Conservation (phyloP, 345 rosid species). For the Syzygium aqueum region DNA sequence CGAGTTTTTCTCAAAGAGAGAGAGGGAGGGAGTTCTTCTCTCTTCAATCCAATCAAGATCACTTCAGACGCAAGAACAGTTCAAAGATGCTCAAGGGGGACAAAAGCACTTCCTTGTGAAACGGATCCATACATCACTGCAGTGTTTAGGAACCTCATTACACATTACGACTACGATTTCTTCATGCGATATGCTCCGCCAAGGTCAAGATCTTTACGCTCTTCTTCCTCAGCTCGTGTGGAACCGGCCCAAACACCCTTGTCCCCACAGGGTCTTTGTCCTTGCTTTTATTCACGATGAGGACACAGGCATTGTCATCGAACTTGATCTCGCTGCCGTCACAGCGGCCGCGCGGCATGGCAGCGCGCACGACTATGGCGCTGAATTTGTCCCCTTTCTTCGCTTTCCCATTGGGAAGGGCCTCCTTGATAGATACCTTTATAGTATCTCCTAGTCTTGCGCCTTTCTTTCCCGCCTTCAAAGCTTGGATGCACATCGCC, state of each 20-base stretch:
- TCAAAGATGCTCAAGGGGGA: background rate
- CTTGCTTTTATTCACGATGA: slow-evolving; percentile 38
- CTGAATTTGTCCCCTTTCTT: slow-evolving; percentile 82
- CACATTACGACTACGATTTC: background rate
- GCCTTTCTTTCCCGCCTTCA: slow-evolving; percentile 58
- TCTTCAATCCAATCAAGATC: background rate
- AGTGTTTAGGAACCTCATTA: background rate
- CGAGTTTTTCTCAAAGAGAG: background rate
- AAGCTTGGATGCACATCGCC: slow-evolving; percentile 82
- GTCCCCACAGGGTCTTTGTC: slow-evolving; percentile 74
- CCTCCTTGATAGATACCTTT: slow-evolving; percentile 86
- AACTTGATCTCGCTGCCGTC: slow-evolving; percentile 90
- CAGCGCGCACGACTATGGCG: slow-evolving; percentile 83
- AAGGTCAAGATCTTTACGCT: slow-evolving; percentile 81
- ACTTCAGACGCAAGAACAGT: background rate
- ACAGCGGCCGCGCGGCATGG: slow-evolving; percentile 78
- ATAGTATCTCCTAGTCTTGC: slow-evolving; percentile 81
- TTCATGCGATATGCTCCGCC: slow-evolving; percentile 80
- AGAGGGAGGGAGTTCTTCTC: background rate
- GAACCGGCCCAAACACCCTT: slow-evolving; percentile 84
- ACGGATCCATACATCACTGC: background rate
- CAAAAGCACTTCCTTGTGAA: background rate
- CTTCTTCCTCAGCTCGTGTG: slow-evolving; percentile 85
- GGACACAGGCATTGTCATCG: slow-evolving; percentile 84
- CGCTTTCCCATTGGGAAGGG: slow-evolving; percentile 84